A percentile compares a stretch with the other conserved stretches of the same genome.
Evolutionary conservation across 2,329 filamentous ascomycete genomes (phyloP).

Genomic region (Aspergillus tanneri): DNA sequence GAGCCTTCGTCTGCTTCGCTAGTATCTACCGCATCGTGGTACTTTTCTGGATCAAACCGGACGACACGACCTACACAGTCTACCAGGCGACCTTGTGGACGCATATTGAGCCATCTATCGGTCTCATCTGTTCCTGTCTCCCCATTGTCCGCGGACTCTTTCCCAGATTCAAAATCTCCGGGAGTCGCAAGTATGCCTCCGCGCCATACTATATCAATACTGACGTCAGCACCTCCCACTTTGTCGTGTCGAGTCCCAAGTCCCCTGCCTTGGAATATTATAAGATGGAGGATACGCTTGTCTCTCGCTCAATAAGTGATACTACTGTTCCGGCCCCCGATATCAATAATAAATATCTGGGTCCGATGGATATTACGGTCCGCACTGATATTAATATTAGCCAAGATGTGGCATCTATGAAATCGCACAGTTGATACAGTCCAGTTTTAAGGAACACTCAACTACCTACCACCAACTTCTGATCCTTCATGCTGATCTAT

Average conservation of each 20-base stretch:
- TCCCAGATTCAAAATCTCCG: constrained; percentile 25
- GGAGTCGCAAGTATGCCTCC: constrained; percentile 22
- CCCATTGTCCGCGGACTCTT: constrained; percentile 38
- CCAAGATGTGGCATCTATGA: constrained; percentile 22
- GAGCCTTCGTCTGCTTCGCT: constrained; percentile 37
- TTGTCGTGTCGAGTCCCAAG: constrained; percentile 25
- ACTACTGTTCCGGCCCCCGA: constrained; percentile 14
- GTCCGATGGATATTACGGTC: constrained; percentile 28
- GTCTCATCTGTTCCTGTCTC: constrained; percentile 36
- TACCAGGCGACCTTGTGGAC: constrained; percentile 38
- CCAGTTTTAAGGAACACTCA: no score
- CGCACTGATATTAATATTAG: constrained; percentile 33
- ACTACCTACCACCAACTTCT: no score
- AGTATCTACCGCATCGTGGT: constrained; percentile 39
- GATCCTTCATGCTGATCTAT: no score
- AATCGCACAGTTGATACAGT: constrained; percentile 7
- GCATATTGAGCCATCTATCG: constrained; percentile 36
- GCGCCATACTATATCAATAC: constrained; percentile 30
- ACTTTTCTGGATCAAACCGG: constrained; percentile 31
- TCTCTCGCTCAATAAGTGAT: constrained; percentile 18
- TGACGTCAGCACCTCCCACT: constrained; percentile 24
- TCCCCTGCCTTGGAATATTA: constrained; percentile 28
- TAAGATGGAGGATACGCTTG: constrained; percentile 28
- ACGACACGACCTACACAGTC: constrained; percentile 35
- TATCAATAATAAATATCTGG: constrained; percentile 13